Conservation (phyloP, 805 yeast genomes). For the Candida succiphila region DNA sequence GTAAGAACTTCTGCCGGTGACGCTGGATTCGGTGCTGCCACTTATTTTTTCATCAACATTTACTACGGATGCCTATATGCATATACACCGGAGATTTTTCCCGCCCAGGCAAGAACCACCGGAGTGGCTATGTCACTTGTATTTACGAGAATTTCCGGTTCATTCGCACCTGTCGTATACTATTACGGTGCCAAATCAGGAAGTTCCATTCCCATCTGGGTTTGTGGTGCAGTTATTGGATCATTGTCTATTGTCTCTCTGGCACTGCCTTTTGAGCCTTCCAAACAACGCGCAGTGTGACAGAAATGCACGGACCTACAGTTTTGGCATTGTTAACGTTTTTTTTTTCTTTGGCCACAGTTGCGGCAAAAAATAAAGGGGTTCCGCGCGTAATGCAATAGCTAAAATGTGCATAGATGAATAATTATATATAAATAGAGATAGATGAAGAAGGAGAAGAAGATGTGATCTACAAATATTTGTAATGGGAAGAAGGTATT, state of each 20-base stretch:
- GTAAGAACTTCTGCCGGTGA: conserved; percentile 45
- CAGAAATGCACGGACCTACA: too few species aligned
- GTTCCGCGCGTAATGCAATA: too few species aligned
- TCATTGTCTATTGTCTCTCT: conserved; percentile 33
- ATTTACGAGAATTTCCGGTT: conserved; percentile 40
- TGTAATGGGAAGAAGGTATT: too few species aligned
- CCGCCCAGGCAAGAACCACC: conserved; percentile 42
- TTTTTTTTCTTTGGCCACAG: too few species aligned
- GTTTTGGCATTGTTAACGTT: too few species aligned
- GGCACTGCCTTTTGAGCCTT: conserved; percentile 42
- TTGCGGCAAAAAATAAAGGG: too few species aligned
- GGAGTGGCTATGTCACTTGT: conserved; percentile 55
- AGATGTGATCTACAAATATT: too few species aligned
- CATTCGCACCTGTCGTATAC: conserved; percentile 47
- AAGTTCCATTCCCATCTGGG: conserved; percentile 52
- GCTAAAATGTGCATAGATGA: too few species aligned
- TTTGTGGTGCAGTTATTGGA: conserved; percentile 47
- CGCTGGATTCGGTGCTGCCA: conserved; percentile 38
- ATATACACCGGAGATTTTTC: conserved; percentile 57
- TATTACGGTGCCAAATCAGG: conserved; percentile 38
- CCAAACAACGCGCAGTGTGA: conserved; percentile 6
- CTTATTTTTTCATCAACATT: conserved; percentile 36
- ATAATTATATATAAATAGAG: too few species aligned
- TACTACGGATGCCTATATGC: conserved; percentile 55
- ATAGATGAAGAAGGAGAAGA: too few species aligned